Base-by-base conservation (phyloP, 2,329 filamentous ascomycete genomes). In the Biscogniauxia mediterranea region DNA sequence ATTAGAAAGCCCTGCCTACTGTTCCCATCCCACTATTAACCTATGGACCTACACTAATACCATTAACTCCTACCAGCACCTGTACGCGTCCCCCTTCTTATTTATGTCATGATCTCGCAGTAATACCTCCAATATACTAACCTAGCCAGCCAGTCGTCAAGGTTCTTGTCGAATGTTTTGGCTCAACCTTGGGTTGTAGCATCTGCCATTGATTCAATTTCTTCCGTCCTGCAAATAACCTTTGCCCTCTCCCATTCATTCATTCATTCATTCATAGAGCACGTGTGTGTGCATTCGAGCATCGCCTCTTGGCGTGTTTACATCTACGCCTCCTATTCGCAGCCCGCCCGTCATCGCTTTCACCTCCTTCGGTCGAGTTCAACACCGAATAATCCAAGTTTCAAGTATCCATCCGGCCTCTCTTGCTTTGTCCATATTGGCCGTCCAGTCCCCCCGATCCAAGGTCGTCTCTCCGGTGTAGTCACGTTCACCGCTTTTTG, bases 251-350 rank as follows among this genome's bases (percentile, higher is more conserved):
- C n/a, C n/a, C n/a, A n/a, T n/a, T n/a, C n/a, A n/a, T n/a, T n/a
- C n/a, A n/a, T n/a, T n/a, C n/a, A n/a, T n/a, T n/a, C n/a, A n/a
- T n/a, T n/a, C n/a, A n/a, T n/a, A n/a, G n/a, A n/a, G n/a, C n/a
- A n/a, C n/a, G n/a, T n/a, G n/a, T n/a, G n/a, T n/a, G 42, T 59
- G 60, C 54, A 58, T 23, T 65, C 52, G 52, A 51, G 59, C 58
- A 38, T 65, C 61, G n/a, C 57, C 58, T 61, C 61, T 63, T 61
- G 58, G 64, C 61, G 52, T 69, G 65, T 70, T 69, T 70, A 71
- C 63, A 56, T 57, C 23, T 54, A n/a, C 54, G 28, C 38, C 28
- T 32, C 28, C 28, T 9, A 32, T 13, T 32, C 28, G 38, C 13
- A 17, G 5, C 38, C 15, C 38, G 38, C 28, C 59, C 26, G n/a